phyloP scores from a whole-genome alignment of 2,329 filamentous ascomycete species.

The Curvularia sp. region DNA sequence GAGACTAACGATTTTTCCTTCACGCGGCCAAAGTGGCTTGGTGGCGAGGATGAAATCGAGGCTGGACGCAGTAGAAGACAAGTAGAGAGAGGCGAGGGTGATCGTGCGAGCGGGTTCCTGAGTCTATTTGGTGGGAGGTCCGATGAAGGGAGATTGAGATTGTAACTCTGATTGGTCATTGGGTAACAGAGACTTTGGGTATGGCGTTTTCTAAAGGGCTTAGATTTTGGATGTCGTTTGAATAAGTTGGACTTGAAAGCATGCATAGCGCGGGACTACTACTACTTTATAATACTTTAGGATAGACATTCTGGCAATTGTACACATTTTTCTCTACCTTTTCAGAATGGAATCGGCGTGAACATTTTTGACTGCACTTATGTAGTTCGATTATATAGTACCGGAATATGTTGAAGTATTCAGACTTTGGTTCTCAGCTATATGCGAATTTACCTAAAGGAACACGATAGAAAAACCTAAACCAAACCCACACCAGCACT shows the following conservation, averaged over 20 bases:
- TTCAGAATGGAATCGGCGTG: not conserved
- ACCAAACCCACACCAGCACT: too few species aligned
- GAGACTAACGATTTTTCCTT: slow-evolving; percentile 67
- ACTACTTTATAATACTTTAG: not conserved
- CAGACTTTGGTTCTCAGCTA: not conserved
- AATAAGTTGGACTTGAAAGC: not conserved
- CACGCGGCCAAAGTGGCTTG: slow-evolving; percentile 81
- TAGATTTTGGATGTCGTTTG: not conserved
- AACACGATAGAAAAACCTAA: too few species aligned
- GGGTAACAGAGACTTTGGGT: not conserved
- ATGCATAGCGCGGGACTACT: slow-evolving; percentile 1
- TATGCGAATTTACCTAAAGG: too few species aligned
- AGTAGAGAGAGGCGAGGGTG: slow-evolving; percentile 14
- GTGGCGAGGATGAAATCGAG: slow-evolving; percentile 57
- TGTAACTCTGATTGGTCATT: slow-evolving; percentile 23
- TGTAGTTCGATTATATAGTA: not conserved
- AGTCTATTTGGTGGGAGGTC: slow-evolving; percentile 45
- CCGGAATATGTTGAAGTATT: not conserved
- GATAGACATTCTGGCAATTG: not conserved
- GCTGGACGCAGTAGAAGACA: slow-evolving; percentile 16
- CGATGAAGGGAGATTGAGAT: slow-evolving; percentile 45
- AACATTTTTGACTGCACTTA: not conserved
- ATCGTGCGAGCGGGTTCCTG: slow-evolving; percentile 31
- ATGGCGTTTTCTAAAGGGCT: not conserved
- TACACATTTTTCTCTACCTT: not conserved